Base-by-base conservation (phyloP, 2,329 filamentous ascomycete genomes). In the Exophiala oligosperma region DNA sequence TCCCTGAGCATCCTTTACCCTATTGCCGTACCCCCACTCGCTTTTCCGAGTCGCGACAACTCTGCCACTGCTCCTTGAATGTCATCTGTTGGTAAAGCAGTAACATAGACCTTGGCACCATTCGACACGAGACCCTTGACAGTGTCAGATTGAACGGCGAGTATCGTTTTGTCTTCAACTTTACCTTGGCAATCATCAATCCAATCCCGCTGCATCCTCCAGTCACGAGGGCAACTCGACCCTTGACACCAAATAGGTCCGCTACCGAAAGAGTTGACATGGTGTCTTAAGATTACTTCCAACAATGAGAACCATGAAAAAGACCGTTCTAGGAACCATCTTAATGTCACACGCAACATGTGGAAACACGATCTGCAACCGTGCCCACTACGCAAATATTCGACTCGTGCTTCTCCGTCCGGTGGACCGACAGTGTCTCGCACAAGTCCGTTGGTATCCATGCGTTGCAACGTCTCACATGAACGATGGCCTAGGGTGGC, bases 61-160 rank as follows among this genome's bases (percentile, higher is more conserved):
- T 76, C 72, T 1, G 58, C 49, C 4, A 77, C 73, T 17, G 65
- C 72, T 40, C 73, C 68, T 4, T 70, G 60, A 21, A 79, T 76
- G 5, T 74, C 71, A 47, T 79, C 76, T 12, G 62, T 71, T n/a
- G 73, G 69, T 28, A 80, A 64, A 7, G 73, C 74, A 43, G 74
- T 71, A 5, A 79, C 60, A 60, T 79, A 79, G 1, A 79, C 76
- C 52, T 74, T 79, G 14, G 79, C 80, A 1, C 78, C 78, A 52
- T 78, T 78, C 8, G 65, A 51, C 3, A 79, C 76, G 7, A 77
- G 70, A 1, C 74, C 76, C 77, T 78, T 35, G 12, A 26, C 17
- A 28, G 6, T 49, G 28, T 41, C 17, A 12, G 35, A 28, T 14
- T 21, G 37, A 46, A 21, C n/a, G 9, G 14, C 14, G 40, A n/a